A percentile compares a stretch with the other conserved stretches of the same genome.
These are phyloP conservation scores for Phylloboletellus chloephorus DNA, from an alignment of 1,284 basidiomycete genomes.

Conservation along the genomic window DNA sequence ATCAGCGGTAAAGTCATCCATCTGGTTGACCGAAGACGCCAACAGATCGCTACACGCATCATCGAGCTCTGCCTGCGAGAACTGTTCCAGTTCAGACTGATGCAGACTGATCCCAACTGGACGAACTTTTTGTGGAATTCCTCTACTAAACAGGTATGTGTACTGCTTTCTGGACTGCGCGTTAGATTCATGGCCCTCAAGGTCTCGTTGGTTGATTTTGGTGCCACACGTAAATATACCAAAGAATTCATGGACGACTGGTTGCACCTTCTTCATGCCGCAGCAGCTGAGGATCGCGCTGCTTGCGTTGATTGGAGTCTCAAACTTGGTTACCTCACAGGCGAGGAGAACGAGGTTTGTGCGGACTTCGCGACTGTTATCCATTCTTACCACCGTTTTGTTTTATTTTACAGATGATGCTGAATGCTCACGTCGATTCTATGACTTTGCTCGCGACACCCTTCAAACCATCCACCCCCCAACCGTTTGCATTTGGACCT, in stretches of 20 bases:
- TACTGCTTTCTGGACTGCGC: background rate
- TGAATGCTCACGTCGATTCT: conserved; percentile 82
- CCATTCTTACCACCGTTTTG: background rate
- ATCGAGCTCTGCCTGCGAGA: conserved; percentile 87
- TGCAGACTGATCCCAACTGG: conserved; percentile 99
- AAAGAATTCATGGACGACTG: conserved; percentile 88
- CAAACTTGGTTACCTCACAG: conserved; percentile 86
- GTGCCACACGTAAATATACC: conserved; percentile 85
- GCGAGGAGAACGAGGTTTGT: conserved; percentile 74
- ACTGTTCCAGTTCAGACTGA: conserved; percentile 85
- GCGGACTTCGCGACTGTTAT: background rate
- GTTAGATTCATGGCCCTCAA: conserved; percentile 25
- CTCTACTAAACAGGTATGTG: conserved; percentile 44
- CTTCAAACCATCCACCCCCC: conserved; percentile 58
- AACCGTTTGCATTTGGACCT: conserved; percentile 70
- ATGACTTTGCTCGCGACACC: conserved; percentile 81
- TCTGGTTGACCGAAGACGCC: background rate
- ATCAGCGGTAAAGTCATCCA: too few relatives aligned
- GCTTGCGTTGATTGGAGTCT: conserved; percentile 73
- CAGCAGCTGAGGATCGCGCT: conserved; percentile 64
- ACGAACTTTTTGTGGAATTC: conserved; percentile 93
- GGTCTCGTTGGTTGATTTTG: conserved; percentile 94
- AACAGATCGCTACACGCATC: conserved; percentile 77
- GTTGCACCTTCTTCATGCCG: conserved; percentile 77
- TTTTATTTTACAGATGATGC: conserved; percentile 60